Evolutionary conservation across 192 early-diverging fungal genomes (phyloP).

Genomic region (Coemansia aciculifera): DNA sequence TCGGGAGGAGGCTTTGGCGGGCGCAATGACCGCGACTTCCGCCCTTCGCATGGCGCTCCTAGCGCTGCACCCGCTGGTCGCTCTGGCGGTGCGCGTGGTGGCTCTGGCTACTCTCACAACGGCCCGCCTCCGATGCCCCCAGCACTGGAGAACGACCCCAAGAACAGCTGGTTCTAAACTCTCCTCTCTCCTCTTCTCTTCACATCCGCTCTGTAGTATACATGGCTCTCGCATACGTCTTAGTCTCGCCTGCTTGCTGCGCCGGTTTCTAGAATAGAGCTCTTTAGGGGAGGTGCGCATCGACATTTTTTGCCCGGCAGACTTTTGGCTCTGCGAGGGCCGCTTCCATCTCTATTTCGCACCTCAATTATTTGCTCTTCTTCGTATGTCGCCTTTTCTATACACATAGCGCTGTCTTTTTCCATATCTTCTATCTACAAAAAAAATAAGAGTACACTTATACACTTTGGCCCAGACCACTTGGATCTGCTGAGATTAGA

Average conservation of each 20-base stretch:
- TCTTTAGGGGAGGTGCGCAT: conserved; percentile 5
- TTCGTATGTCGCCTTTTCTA: background rate
- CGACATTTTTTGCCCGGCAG: conserved; percentile 6
- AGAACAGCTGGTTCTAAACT: conserved; percentile 68
- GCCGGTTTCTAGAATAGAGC: conserved; percentile 29
- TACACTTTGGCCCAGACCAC: background rate
- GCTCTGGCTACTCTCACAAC: conserved; percentile 18
- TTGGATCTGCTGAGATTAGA: too few species aligned
- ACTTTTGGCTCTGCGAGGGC: conserved; percentile 8
- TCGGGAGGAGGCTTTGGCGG: conserved; percentile 12
- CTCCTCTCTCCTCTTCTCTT: background rate
- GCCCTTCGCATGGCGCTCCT: conserved; percentile 14
- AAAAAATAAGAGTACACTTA: background rate
- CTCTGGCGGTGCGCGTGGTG: background rate
- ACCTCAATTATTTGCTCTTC: background rate
- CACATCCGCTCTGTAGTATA: conserved; percentile 22
- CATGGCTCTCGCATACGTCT: conserved; percentile 25
- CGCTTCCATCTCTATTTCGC: background rate
- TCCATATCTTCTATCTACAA: background rate
- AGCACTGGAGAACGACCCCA: conserved; percentile 46
- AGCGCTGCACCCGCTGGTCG: background rate
- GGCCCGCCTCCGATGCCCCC: conserved; percentile 31
- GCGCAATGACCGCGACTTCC: conserved; percentile 41
- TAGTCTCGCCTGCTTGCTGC: conserved; percentile 10
- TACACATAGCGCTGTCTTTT: background rate